Percentiles rank a stretch among this genome's conserved stretches.
These are phyloP conservation scores for Cladosporium sp. DNA, from an alignment of 2,329 filamentous ascomycete genomes.

Conservation along the genomic window DNA sequence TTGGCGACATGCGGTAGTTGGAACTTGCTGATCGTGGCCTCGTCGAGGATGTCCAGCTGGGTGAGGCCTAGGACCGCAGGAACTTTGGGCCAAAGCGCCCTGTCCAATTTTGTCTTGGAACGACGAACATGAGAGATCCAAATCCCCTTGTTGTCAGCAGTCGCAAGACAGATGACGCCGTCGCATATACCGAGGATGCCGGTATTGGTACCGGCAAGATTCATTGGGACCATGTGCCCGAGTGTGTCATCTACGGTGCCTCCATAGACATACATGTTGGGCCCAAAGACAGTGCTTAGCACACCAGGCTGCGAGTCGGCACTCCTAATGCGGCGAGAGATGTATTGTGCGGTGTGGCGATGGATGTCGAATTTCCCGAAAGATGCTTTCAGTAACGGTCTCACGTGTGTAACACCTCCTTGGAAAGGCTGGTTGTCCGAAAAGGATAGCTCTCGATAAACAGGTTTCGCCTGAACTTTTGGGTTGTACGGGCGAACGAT, in stretches of 20 bases:
- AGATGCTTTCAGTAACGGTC: constrained; percentile 37
- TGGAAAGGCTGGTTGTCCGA: constrained; percentile 34
- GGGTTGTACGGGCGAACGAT: constrained; percentile 17
- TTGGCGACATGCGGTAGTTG: constrained; percentile 20
- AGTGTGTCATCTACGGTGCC: constrained; percentile 35
- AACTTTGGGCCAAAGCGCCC: constrained; percentile 40
- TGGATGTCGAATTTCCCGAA: constrained; percentile 36
- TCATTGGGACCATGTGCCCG: constrained; percentile 13
- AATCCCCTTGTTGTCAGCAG: constrained; percentile 36
- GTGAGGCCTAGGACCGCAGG: constrained; percentile 34
- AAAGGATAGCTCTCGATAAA: constrained; percentile 31
- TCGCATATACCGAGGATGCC: constrained; percentile 35
- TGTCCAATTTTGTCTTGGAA: constrained; percentile 35
- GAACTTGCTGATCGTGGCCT: constrained; percentile 11
- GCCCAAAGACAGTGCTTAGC: constrained; percentile 35
- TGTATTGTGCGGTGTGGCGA: constrained; percentile 33
- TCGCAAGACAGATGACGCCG: constrained; percentile 33
- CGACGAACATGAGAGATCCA: constrained; percentile 41
- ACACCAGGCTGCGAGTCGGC: constrained; percentile 41
- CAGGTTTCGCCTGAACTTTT: constrained; percentile 23
- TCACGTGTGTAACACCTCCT: constrained; percentile 34
- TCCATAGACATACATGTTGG: constrained; percentile 38
- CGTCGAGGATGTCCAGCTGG: constrained; percentile 23
- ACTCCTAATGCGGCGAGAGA: constrained; percentile 41
- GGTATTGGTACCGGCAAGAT: constrained; percentile 20